Base-by-base conservation (phyloP, 2,329 filamentous ascomycete genomes). In the Teratosphaeria viscida region DNA sequence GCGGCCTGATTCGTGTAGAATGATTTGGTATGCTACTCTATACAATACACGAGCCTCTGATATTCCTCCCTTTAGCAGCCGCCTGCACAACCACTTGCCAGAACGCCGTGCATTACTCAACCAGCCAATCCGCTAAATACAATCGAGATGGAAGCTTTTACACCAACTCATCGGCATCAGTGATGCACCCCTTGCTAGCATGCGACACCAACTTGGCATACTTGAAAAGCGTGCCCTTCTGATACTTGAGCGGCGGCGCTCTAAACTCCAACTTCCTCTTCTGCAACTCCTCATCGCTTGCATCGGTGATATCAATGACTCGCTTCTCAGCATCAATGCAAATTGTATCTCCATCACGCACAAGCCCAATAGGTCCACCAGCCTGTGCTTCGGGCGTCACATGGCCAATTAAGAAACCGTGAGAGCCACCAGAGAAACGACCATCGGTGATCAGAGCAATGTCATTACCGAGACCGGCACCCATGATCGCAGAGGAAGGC, bases 321-420 rank as follows among this genome's bases (percentile, higher is more conserved):
- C 83, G 83, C 71, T 85, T 84, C 73, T 92, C 87, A 0, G 90
- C 88, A 68, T 95, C 89, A 61, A 95, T 95, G 55, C 85, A 84
- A 65, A 95, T 87, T 60, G 80, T 80, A 71, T 95, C 90, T 29
- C 90, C 90, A 66, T 95, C 86, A 66, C 82, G 74, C n/a, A 94
- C 87, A 11, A 95, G 80, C 14, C 83, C 90, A 63, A 95, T 94
- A 2, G 90, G 90, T 0, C 90, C 90, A 56, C 90, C 90, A 65
- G 89, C 88, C 71, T 89, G 86, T 8, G 90, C 90, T 76, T 95
- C 90, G 29, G 90, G 90, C 49, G 92, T 89, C 63, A 95, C 88
- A 75, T 94, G 89, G 1, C 89, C 89, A 68, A 94, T 92, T 66
- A 94, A 78, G 81, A 94, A 94, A 47, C 89, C 89, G 81, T 94